These are phyloP conservation scores for Botrytis paeoniae DNA, from an alignment of 2,329 filamentous ascomycete genomes.

Conservation along the genomic window DNA sequence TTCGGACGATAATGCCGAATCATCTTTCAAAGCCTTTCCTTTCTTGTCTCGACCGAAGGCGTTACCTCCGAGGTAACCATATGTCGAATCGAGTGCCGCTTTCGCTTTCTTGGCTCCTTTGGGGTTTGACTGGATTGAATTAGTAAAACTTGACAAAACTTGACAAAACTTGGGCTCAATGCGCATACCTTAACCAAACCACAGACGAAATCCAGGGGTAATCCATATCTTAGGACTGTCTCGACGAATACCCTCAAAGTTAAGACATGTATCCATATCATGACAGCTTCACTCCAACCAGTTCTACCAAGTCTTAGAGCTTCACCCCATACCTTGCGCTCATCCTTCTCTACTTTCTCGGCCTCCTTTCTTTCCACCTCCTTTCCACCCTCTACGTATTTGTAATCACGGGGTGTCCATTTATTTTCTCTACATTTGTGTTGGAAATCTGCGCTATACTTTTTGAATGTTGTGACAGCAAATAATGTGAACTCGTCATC, in stretches of 20 bases:
- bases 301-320: slow-evolving; percentile 81
- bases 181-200: slow-evolving; percentile 72
- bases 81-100: slow-evolving; percentile 74
- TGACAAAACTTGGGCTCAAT: not conserved
- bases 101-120: slow-evolving; percentile 80
- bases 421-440: slow-evolving; percentile 90
- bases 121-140: slow-evolving; percentile 63
- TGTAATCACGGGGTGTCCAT: slow-evolving; percentile 94
- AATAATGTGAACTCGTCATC: slow-evolving; percentile 90
- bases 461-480: slow-evolving; percentile 90
- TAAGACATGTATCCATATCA: slow-evolving; percentile 93
- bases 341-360: slow-evolving; percentile 76
- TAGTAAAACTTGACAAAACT: slow-evolving; percentile 21
- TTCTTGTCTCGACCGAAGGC: slow-evolving; percentile 93
- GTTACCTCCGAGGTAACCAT: slow-evolving; percentile 91
- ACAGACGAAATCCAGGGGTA: slow-evolving; percentile 86
- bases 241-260: slow-evolving; percentile 93
- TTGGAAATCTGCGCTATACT: slow-evolving; percentile 79
- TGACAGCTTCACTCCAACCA: slow-evolving; percentile 94
- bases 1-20: slow-evolving; percentile 73
- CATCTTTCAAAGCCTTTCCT: slow-evolving; percentile 86
- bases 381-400: slow-evolving; percentile 83
- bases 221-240: slow-evolving; percentile 91
- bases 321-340: slow-evolving; percentile 90
- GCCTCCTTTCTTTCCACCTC: slow-evolving; percentile 89